Percentiles rank a stretch among this genome's conserved stretches.
phyloP scores from a whole-genome alignment of 352 stramenopile species.

The Pythium phragmiticola region DNA sequence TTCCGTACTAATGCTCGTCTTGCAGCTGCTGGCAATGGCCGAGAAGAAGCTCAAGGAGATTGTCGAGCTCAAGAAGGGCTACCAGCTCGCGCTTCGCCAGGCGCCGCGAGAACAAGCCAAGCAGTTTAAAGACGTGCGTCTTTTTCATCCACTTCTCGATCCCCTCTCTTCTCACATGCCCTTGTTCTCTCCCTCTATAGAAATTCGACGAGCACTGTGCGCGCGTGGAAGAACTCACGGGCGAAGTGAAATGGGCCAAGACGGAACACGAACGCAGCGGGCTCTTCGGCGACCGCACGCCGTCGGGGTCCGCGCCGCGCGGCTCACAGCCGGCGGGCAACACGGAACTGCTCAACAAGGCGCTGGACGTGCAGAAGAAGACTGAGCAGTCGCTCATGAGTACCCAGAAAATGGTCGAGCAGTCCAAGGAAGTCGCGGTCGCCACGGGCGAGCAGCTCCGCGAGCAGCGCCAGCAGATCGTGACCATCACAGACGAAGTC shows the following conservation, averaged over 20 bases:
- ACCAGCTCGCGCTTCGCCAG: conserved; percentile 77
- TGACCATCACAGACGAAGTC: conserved; percentile 86
- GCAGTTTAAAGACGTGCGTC: conserved; percentile 65
- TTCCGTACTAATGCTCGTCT: neutral
- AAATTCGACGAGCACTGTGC: conserved; percentile 85
- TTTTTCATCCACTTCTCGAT: neutral
- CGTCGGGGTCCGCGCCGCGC: conserved; percentile 29
- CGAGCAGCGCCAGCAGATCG: conserved; percentile 82
- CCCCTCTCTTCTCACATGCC: too few relatives aligned
- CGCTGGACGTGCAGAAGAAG: conserved; percentile 80
- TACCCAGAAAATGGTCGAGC: conserved; percentile 85
- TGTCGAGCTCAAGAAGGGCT: conserved; percentile 85
- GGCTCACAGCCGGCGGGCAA: conserved; percentile 44
- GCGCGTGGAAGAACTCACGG: conserved; percentile 74
- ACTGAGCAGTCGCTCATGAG: conserved; percentile 83
- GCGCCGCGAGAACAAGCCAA: conserved; percentile 64
- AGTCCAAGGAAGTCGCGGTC: conserved; percentile 78
- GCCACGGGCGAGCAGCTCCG: conserved; percentile 77
- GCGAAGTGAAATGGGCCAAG: conserved; percentile 81
- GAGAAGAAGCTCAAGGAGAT: conserved; percentile 86
- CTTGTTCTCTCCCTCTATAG: conserved; percentile 24
- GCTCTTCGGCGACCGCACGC: conserved; percentile 63
- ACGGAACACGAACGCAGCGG: conserved; percentile 74
- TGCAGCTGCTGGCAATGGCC: conserved; percentile 66
- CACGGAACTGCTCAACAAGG: conserved; percentile 73